Conservation (phyloP, 176 grass and related monocot genomes). For the Bromus sterilis region DNA sequence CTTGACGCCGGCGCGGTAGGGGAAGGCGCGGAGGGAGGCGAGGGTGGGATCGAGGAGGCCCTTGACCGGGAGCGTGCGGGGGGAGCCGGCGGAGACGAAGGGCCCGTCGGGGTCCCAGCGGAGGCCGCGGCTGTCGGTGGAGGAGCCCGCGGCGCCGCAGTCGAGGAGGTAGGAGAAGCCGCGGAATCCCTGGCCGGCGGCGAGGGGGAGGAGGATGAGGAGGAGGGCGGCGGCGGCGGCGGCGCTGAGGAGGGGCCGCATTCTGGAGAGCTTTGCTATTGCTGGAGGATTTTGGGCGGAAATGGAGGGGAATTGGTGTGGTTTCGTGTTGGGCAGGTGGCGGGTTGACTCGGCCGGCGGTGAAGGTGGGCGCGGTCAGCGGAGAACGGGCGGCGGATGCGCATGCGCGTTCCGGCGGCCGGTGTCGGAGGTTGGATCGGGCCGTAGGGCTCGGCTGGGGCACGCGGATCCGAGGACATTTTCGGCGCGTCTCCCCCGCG, state of each 20-base stretch:
- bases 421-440: background rate
- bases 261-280: background rate
- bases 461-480: background rate
- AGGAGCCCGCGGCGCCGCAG: slow-evolving; percentile 37
- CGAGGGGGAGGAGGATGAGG: slow-evolving; percentile 21
- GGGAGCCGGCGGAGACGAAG: slow-evolving; percentile 40
- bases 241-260: slow-evolving; percentile 3
- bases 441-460: background rate
- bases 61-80: slow-evolving; percentile 16
- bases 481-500: background rate
- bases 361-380: slow-evolving; percentile 14
- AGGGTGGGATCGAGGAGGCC: slow-evolving; percentile 54
- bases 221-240: background rate
- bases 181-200: slow-evolving; percentile 19
- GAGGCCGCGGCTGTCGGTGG: slow-evolving; percentile 34
- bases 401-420: background rate
- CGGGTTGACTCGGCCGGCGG: slow-evolving; percentile 18
- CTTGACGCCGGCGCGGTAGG: slow-evolving; percentile 28
- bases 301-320: background rate
- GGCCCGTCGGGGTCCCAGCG: slow-evolving; percentile 38
- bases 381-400: background rate
- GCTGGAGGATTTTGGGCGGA: background rate
- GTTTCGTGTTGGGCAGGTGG: background rate
- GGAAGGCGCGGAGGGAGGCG: slow-evolving; percentile 69
- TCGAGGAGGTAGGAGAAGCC: slow-evolving; percentile 55